These are phyloP conservation scores for Hanseniaspora singularis DNA, from an alignment of 805 yeast species.

Conservation along the genomic window DNA sequence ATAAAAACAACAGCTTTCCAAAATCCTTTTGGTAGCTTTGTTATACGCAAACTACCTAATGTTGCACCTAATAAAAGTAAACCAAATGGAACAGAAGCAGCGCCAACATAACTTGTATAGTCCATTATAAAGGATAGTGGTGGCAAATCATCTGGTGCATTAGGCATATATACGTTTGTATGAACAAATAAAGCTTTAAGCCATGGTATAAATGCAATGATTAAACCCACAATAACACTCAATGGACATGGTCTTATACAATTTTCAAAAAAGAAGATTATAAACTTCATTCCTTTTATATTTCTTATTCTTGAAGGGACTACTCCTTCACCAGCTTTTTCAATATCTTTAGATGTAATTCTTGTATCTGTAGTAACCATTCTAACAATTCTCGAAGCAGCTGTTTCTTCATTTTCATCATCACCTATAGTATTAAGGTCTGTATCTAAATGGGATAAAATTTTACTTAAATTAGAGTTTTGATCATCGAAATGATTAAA, in stretches of 20 bases:
- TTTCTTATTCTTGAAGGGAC: conserved; percentile 23
- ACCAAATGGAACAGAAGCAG: conserved; percentile 86
- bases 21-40: conserved; percentile 53
- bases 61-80: conserved; percentile 78
- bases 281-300: conserved; percentile 23
- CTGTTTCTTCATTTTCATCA: conserved; percentile 17
- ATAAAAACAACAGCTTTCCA: conserved; percentile 51
- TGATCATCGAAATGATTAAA: neutral
- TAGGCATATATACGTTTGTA: conserved; percentile 38
- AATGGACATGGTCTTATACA: conserved; percentile 63
- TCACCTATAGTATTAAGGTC: too few relatives aligned
- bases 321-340: conserved; percentile 24
- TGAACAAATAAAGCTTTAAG: conserved; percentile 58
- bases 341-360: conserved; percentile 25
- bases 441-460: neutral
- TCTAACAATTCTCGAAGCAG: conserved; percentile 24
- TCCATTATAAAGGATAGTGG: conserved; percentile 82
- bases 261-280: conserved; percentile 36
- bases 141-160: conserved; percentile 81
- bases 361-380: conserved; percentile 29
- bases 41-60: conserved; percentile 59
- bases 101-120: conserved; percentile 63
- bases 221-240: conserved; percentile 52
- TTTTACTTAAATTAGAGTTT: neutral
- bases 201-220: conserved; percentile 79